Percentiles rank a stretch among this genome's conserved stretches.
phyloP scores from a whole-genome alignment of 1,139 yeast species.

The Magnusiomyces clavatus region DNA sequence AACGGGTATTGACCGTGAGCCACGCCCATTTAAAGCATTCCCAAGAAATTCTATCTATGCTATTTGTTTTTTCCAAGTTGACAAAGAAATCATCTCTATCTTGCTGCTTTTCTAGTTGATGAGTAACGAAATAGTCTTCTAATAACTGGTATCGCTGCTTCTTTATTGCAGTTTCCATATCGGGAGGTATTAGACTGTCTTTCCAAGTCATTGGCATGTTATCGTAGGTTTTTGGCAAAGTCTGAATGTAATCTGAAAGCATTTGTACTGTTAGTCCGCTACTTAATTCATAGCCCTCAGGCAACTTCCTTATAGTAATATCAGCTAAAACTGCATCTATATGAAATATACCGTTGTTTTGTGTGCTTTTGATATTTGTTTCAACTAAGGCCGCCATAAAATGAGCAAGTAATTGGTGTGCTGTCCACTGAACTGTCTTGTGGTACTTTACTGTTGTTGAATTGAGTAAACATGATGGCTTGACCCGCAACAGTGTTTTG shows the following conservation, averaged over 20 bases:
- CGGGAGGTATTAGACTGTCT: background rate
- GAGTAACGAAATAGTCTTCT: constrained; percentile 1
- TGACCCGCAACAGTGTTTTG: background rate
- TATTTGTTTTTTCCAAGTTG: background rate
- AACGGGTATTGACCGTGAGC: constrained; percentile 86
- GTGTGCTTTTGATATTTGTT: constrained; percentile 3
- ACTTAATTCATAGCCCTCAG: too few species aligned
- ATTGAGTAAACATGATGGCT: constrained; percentile 1
- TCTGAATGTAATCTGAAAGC: constrained; percentile 7
- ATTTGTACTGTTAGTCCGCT: background rate
- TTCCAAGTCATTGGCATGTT: constrained; percentile 11
- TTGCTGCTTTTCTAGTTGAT: background rate
- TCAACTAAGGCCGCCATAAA: background rate
- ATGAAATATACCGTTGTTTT: constrained; percentile 4
- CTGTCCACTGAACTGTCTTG: background rate
- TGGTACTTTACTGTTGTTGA: background rate
- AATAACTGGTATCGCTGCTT: constrained; percentile 5
- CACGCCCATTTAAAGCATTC: constrained; percentile 51
- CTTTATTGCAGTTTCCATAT: constrained; percentile 1
- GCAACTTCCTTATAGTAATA: too few species aligned
- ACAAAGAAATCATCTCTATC: background rate
- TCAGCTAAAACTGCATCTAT: too few species aligned
- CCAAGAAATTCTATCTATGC: background rate
- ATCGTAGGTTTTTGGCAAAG: constrained; percentile 9
- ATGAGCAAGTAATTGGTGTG: constrained; percentile 5